Percentiles rank a stretch among this genome's conserved stretches.
Evolutionary conservation across 2,329 filamentous ascomycete genomes (phyloP).

Genomic region (Cladobotryum mycophilum): DNA sequence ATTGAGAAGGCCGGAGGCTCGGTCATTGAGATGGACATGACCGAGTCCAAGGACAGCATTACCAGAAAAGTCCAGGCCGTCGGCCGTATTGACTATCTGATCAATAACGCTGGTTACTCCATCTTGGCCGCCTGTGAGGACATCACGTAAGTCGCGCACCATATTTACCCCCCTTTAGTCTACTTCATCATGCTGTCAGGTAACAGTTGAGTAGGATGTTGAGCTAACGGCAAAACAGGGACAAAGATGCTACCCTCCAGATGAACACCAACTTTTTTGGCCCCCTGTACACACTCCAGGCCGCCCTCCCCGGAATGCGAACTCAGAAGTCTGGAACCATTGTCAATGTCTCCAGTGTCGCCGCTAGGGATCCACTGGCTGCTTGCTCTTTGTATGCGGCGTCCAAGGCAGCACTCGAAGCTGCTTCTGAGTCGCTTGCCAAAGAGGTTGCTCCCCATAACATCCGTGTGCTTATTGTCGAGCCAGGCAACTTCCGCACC

Average conservation of each 20-base stretch:
- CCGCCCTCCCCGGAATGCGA: no score
- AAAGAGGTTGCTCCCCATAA: conserved; percentile 38
- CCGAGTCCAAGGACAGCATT: conserved; percentile 21
- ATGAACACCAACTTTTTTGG: no score
- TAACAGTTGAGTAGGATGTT: no score
- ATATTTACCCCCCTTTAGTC: no score
- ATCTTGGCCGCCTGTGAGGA: no score
- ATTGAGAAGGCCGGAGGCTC: conserved; percentile 14
- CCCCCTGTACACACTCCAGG: no score
- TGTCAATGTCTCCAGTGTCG: conserved; percentile 42
- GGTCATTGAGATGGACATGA: conserved; percentile 24
- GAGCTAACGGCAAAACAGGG: no score
- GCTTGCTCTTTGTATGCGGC: conserved; percentile 38
- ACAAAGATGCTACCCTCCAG: no score
- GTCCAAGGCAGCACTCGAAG: conserved; percentile 39
- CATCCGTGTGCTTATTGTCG: conserved; percentile 38
- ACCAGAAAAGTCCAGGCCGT: conserved; percentile 2
- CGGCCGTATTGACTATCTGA: no score
- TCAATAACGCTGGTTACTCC: no score
- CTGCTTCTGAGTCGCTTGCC: conserved; percentile 35
- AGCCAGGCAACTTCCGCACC: conserved; percentile 46
- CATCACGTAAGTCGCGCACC: no score
- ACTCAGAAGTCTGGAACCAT: conserved; percentile 29
- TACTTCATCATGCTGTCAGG: no score
- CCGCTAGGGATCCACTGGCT: conserved; percentile 31